Evolutionary conservation across 768 basidiomycete genomes (phyloP), one percentile per base, ranked within the genome.

Genomic region (Peribolospora kevripleyi): DNA sequence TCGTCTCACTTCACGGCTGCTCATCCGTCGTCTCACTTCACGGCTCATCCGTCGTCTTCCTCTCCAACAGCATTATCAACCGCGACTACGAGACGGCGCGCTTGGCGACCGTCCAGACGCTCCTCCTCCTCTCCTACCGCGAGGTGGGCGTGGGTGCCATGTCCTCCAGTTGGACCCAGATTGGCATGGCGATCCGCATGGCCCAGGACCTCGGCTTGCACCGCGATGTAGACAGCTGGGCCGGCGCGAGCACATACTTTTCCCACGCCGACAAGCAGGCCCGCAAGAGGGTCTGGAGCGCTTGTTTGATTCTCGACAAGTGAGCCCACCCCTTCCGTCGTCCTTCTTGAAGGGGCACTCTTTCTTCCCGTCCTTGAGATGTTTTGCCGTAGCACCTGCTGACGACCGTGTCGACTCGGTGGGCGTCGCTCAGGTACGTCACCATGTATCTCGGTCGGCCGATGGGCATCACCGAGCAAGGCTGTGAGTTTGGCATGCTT

Each of bases 101-200:
- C 13, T 73, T 82, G 5, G 75, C 77, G 8, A 86, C 82, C 0
- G 79, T 79, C 50, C 84, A 86, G 63, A 78, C 84, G 5, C 68
- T 88, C 14, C 71, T 90, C 7, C 72, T 90, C 7, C 74, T 87
- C 69, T 81, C 80, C 6, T 87, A 82, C 63, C 74, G 85, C 6
- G 84, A 90, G 67, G 75, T 85, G 46, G 86, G 86, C 3, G 82
- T 86, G 56, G 86, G 66, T 42, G 83, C 48, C 77, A 90, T 87
- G 84, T 80, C 81, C 6, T 77, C 81, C 66, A 80, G 82, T 41
- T 90, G 85, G 86, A 74, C 78, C 7, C 84, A 81, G 63, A 75
- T 79, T 14, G 84, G 85, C 8, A 58, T 57, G 56, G 84, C 81
- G 0, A 79, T 88, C 43, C 75, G 86, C n/a, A 86, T 88, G 84